phyloP scores from a whole-genome alignment of 2,329 filamentous ascomycete genomes.

The Colletotrichum sp. region DNA sequence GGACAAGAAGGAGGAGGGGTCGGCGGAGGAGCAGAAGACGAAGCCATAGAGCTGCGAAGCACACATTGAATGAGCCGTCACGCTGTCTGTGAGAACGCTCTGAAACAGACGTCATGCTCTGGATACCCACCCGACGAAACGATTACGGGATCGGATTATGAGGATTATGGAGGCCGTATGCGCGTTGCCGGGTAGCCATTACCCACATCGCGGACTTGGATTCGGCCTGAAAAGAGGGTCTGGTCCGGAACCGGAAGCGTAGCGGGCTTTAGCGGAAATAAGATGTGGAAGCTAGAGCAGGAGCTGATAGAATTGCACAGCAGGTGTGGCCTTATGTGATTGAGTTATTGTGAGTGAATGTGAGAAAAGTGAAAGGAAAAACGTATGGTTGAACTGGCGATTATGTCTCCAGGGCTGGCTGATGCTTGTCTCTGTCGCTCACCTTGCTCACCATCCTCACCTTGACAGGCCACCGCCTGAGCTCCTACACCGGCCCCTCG shows the following conservation, averaged over 20 bases:
- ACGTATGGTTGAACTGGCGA: neutral
- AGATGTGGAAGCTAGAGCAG: neutral
- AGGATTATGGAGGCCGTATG: neutral
- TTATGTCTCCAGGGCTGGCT: neutral
- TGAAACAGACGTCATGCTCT: neutral
- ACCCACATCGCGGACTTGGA: neutral
- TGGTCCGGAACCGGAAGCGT: conserved; percentile 15
- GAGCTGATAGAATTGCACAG: neutral
- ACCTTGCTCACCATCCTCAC: neutral
- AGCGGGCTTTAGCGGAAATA: conserved; percentile 2
- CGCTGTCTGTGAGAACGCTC: neutral
- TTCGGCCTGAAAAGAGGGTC: conserved; percentile 8
- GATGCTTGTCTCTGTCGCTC: neutral
- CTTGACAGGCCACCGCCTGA: neutral
- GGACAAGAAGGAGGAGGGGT: conserved; percentile 21
- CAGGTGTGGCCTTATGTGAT: neutral
- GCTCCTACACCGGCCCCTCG: conserved; percentile 1
- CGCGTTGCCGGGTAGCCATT: conserved; percentile 14
- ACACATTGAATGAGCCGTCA: neutral
- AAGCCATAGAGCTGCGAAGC: conserved; percentile 3
- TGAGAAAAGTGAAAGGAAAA: neutral
- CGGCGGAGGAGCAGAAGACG: conserved; percentile 17
- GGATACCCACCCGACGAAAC: neutral
- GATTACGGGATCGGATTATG: neutral
- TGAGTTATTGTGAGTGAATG: neutral